Evolutionary conservation across 108 stramenopile species (phyloP).

Genomic region (Nitzschia sp.): DNA sequence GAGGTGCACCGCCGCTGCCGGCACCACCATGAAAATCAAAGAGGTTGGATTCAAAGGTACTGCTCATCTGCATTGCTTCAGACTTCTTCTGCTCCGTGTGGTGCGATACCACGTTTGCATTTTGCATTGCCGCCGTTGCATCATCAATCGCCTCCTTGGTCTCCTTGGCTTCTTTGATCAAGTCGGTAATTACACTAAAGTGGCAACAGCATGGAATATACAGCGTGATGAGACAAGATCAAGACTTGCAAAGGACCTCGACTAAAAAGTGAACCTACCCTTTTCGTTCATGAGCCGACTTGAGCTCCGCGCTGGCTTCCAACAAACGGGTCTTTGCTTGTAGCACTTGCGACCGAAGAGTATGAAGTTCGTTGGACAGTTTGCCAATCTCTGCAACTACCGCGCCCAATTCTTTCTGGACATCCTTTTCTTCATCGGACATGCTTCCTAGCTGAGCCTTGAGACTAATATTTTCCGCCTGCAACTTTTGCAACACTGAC

Average conservation of each 20-base stretch:
- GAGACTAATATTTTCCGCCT: conserved; percentile 81
- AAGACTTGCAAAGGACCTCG: no score
- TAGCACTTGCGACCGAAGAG: conserved; percentile 64
- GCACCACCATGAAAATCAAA: conserved; percentile 36
- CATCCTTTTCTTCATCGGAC: conserved; percentile 78
- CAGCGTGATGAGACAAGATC: no score
- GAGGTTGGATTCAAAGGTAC: conserved; percentile 40
- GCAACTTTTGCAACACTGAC: conserved; percentile 69
- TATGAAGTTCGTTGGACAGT: conserved; percentile 56
- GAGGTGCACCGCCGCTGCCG: conserved; percentile 1
- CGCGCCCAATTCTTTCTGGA: conserved; percentile 59
- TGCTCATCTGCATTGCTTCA: conserved; percentile 19
- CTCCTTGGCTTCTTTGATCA: conserved; percentile 66
- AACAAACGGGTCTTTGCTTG: conserved; percentile 61
- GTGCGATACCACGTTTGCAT: conserved; percentile 39
- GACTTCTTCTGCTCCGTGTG: conserved; percentile 25
- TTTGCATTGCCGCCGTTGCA: conserved; percentile 37
- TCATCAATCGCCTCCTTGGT: conserved; percentile 53
- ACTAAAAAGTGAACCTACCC: conserved; percentile 50
- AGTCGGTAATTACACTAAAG: conserved; percentile 50
- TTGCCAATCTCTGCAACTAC: conserved; percentile 63
- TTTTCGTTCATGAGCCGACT: conserved; percentile 72
- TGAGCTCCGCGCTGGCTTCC: conserved; percentile 73
- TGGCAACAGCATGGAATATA: background rate
- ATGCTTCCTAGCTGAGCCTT: conserved; percentile 73